Evolutionary conservation across 2,329 filamentous ascomycete species (phyloP), one percentile per base, ranked within the genome.

Genomic region (Aspergillus sp.): DNA sequence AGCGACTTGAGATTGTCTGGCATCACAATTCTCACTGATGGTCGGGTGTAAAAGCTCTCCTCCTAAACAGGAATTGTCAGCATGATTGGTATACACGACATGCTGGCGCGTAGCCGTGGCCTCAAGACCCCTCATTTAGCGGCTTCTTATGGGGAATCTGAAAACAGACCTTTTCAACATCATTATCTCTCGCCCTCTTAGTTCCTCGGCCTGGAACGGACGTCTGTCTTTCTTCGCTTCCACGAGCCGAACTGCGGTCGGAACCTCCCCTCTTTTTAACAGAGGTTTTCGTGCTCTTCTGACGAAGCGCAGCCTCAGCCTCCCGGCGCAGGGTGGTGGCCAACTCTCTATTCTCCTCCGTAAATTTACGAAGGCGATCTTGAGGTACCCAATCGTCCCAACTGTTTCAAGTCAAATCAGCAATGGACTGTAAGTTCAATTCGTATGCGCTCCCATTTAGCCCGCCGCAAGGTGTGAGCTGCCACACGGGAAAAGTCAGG

Each of bases 351-450:
- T 98, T 97, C 77, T 98, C 95, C 56, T 96, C 91, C 51, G 88
- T 96, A 73, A 93, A 89, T 78, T 97, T 97, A 71, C 93, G 89
- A 60, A 99, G 88, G 64, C 95, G 90, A 74, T 98, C 93, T 75
- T 92, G 88, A 20, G 90, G 86, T 44, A 98, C 95, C 93, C 93
- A 98, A 78, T 99, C 95, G 78, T 99, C 95, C 95, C 95, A 99
- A 61, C 87, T 90, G 69, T 63, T 62, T 52, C 50, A 30, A 48
- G 39, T 53, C 22, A 45, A 56, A 9, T 53, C 15, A 51, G 48
- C 49, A 45, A 55, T 38, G 41, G 57, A 66, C 32, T 65, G 55
- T 56, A 43, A 56, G 26, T 44, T 48, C 45, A 26, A 42, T 38
- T 32, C 20, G 48, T n/a, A 39, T 18, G 50, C 22, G 56, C 32